Evolutionary conservation across 2,329 filamentous ascomycete species (phyloP), one percentile per base, ranked within the genome.

Genomic region (Xylaria sp.): DNA sequence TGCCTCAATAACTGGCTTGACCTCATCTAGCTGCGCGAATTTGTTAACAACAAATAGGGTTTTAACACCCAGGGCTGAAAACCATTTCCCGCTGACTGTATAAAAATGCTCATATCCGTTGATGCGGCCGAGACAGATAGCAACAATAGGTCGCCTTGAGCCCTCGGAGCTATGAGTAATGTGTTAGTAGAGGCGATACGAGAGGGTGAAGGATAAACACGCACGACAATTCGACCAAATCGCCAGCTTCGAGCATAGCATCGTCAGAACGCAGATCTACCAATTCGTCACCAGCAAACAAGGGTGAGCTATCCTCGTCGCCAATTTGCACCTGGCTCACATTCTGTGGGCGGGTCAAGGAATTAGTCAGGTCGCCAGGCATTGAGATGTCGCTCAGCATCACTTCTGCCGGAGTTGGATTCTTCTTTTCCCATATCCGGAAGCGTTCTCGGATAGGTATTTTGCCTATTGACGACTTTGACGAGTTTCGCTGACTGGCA

Each of bases 91-190:
- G 18, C 81, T 84, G 71, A 76, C 82, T 35, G 84, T 83, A 75
- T 88, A 88, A 75, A 85, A 88, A 75, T 88, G 86, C 71, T 87
- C 81, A 50, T 83, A 79, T 21, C 82, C 82, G 47, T 84, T 82
- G 70, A 86, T 82, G 62, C 79, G 82, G 16, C 86, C 86, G 8
- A 90, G 79, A 71, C 85, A 87, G 53, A 90, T 75, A 13, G 82
- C 87, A 53, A 89, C 79, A 18, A 87, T 70, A 4, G 84, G 83
- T 23, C 83, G 78, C 29, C 84, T 79, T 12, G 82, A 82, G n/a
- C 79, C 77, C 9, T 78, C 72, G 35, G 76, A 77, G 42, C 79
- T 81, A 51, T 10, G 37, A 8, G 37, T 5, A 35, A 53, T 13
- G 27, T 8, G 35, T 77, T 59, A 76, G 70, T 37, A 48, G 42